These are phyloP conservation scores for Colletotrichum higginsianum DNA, from an alignment of 2,329 filamentous ascomycete species.

Conservation along the genomic window DNA sequence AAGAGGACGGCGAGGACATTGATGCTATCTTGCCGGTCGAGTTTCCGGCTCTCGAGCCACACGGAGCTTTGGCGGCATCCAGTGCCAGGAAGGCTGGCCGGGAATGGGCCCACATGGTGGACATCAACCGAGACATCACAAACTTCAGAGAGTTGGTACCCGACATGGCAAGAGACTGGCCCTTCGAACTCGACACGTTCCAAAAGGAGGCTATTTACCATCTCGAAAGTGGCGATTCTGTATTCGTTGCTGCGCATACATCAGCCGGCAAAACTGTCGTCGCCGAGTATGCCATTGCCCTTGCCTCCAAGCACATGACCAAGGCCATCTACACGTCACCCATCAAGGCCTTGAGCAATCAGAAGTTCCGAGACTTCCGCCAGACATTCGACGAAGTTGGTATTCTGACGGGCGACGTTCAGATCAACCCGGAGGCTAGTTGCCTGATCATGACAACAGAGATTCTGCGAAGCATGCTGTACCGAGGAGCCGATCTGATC, in stretches of 20 bases:
- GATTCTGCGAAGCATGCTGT: constrained; percentile 98
- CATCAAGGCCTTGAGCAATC: constrained; percentile 98
- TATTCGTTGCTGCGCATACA: constrained; percentile 97
- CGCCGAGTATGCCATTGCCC: constrained; percentile 95
- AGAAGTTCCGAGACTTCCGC: constrained; percentile 97
- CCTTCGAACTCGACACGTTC: constrained; percentile 97
- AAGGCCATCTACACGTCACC: constrained; percentile 99
- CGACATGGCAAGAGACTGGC: constrained; percentile 96
- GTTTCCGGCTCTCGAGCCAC: constrained; percentile 91
- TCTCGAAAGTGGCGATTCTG: constrained; percentile 94
- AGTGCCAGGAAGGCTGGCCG: constrained; percentile 81
- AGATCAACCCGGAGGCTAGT: constrained; percentile 97
- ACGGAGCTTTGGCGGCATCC: constrained; percentile 80
- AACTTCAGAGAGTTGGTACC: constrained; percentile 95
- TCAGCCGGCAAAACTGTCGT: constrained; percentile 99
- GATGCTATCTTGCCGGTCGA: constrained; percentile 92
- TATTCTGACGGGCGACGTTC: constrained; percentile 96
- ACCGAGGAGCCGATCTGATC: constrained; percentile 94
- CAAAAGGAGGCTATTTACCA: constrained; percentile 99
- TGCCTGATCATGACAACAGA: constrained; percentile 99
- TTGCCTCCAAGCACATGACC: constrained; percentile 98
- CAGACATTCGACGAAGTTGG: constrained; percentile 94
- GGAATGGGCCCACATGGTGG: constrained; percentile 99
- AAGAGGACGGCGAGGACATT: constrained; percentile 75
- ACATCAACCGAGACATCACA: constrained; percentile 92